phyloP scores from a whole-genome alignment of 2,329 filamentous ascomycete species.

The Shiraia sp. region DNA sequence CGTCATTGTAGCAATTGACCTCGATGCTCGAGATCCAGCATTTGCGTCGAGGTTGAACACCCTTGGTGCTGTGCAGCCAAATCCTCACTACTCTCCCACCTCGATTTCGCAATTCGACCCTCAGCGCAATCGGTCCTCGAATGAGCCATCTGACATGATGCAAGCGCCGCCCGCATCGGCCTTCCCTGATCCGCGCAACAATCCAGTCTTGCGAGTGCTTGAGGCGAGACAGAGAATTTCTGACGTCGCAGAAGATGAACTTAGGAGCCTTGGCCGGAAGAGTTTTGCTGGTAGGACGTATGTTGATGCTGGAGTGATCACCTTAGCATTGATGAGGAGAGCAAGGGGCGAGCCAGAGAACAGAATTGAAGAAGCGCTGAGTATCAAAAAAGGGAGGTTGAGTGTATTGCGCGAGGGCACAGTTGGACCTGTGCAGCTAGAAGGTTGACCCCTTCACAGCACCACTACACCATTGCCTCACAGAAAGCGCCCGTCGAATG shows the following conservation, averaged over 20 bases:
- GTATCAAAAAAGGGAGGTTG: conserved; percentile 40
- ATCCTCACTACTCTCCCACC: conserved; percentile 59
- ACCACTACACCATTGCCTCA: no score
- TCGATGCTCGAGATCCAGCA: conserved; percentile 64
- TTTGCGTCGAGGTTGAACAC: conserved; percentile 80
- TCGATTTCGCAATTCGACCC: conserved; percentile 54
- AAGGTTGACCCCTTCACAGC: conserved; percentile 3
- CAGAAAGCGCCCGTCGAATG: neutral
- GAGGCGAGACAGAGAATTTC: conserved; percentile 56
- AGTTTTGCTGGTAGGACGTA: conserved; percentile 50
- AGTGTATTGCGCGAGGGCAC: conserved; percentile 27
- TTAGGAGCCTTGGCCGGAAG: conserved; percentile 49
- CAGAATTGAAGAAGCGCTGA: conserved; percentile 37
- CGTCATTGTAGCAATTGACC: conserved; percentile 55
- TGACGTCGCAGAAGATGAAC: conserved; percentile 58
- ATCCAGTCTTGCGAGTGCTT: conserved; percentile 60
- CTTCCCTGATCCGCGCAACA: conserved; percentile 45
- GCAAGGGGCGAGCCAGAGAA: conserved; percentile 32
- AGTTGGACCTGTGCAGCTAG: conserved; percentile 26
- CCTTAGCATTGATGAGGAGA: conserved; percentile 40
- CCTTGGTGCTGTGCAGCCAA: conserved; percentile 62
- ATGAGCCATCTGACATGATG: conserved; percentile 36
- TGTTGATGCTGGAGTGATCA: conserved; percentile 49
- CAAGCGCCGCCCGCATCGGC: conserved; percentile 32
- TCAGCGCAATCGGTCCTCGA: conserved; percentile 28